Evolutionary conservation across 345 rosid genomes (phyloP), one percentile per base, ranked within the genome.

Genomic region (Murraya koenigii): DNA sequence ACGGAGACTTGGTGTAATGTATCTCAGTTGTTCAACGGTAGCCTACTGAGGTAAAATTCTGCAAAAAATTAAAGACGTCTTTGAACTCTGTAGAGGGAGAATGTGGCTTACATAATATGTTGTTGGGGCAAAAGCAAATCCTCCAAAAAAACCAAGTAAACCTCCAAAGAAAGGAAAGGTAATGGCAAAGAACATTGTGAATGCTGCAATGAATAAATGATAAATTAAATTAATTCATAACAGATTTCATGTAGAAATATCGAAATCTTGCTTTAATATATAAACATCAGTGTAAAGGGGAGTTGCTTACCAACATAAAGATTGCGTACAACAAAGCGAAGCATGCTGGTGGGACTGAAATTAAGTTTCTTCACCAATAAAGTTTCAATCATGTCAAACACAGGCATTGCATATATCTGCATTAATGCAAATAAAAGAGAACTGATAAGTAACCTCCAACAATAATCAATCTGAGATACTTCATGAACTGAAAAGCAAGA

Each of bases 41-140:
- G 38, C 38, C 38, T 35, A 35, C 1, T 35, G 5, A 35, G 38
- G 38, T 35, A 35, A 35, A 35, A 35, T 35, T 35, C 38, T 35
- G 17, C 49, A n/a, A n/a, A 2, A n/a, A n/a, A n/a, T n/a, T n/a
- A 10, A 41, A 41, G 4, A 41, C 0, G 14, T 7, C 7, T 30
- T 69, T 26, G 49, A 44, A 44, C 49, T 3, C 49, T 13, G 49
- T 13, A 44, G 49, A 11, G 49, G 17, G 7, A 67, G 52, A 62
- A 41, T 25, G 59, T 67, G 33, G 56, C 94, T 89, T 86, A 92
- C 97, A 60, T 83, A 90, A 77, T 91, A 92, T 69, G 97, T 86
- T 19, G 97, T 92, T 25, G 95, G 95, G 26, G 95, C 97, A 81
- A 92, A 92, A 61, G 93, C 93, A 67, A 92, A 92, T 82, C 97